A percentile compares a stretch with the other conserved stretches of the same genome.
These are phyloP conservation scores for Ramularia collo-cygni DNA, from an alignment of 2,329 filamentous ascomycete genomes.

Conservation along the genomic window DNA sequence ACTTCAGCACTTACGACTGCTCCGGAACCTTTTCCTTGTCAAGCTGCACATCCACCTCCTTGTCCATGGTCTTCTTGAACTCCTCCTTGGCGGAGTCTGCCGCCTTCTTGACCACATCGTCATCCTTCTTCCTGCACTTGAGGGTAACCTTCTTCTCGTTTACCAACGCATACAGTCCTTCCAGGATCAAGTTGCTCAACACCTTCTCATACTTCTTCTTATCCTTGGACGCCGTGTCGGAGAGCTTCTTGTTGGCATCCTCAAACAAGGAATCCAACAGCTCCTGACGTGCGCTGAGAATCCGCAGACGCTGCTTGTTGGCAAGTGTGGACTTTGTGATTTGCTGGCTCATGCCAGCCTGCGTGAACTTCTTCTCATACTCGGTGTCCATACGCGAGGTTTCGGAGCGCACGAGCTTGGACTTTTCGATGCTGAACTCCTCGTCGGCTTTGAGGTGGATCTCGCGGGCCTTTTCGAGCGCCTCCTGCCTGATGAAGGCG, in stretches of 20 bases:
- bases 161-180: slow-evolving; percentile 76
- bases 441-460: slow-evolving; percentile 98
- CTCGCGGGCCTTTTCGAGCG: slow-evolving; percentile 91
- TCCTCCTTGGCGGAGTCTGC: slow-evolving; percentile 69
- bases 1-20: slow-evolving; percentile 60
- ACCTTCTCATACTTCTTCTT: slow-evolving; percentile 66
- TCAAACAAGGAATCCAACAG: slow-evolving; percentile 88
- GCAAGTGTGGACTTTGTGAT: slow-evolving; percentile 93
- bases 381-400: slow-evolving; percentile 82
- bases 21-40: slow-evolving; percentile 73
- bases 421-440: slow-evolving; percentile 98
- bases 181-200: slow-evolving; percentile 74
- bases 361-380: slow-evolving; percentile 99
- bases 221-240: slow-evolving; percentile 52
- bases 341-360: slow-evolving; percentile 96
- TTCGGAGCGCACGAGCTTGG: slow-evolving; percentile 94
- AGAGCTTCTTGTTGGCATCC: slow-evolving; percentile 65
- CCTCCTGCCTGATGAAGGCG: slow-evolving; percentile 98
- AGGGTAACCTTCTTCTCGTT: slow-evolving; percentile 71
- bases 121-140: slow-evolving; percentile 71
- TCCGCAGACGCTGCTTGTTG: slow-evolving; percentile 90
- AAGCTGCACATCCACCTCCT: slow-evolving; percentile 62
- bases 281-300: slow-evolving; percentile 81
- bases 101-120: slow-evolving; percentile 67
- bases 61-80: slow-evolving; percentile 68